Evolutionary conservation across 2,329 filamentous ascomycete genomes (phyloP).

Genomic region (Delphinella strobiligena): DNA sequence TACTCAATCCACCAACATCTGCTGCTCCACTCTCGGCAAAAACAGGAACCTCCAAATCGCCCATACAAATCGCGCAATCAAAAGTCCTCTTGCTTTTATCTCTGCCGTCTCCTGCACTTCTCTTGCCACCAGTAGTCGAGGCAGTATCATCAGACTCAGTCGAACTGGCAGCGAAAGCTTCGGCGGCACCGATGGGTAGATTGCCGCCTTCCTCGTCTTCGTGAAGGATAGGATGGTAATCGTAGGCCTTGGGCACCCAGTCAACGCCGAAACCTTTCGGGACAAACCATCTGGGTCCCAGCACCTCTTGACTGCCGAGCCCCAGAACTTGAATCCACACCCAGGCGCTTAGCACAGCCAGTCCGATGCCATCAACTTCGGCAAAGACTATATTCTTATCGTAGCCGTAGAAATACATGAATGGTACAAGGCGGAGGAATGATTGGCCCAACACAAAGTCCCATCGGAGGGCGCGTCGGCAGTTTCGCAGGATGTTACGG

Average conservation of each 20-base stretch:
- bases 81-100: conserved; percentile 51
- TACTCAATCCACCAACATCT: conserved; percentile 31
- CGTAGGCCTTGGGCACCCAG: conserved; percentile 64
- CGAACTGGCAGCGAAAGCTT: conserved; percentile 20
- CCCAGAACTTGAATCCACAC: conserved; percentile 75
- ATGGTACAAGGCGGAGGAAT: conserved; percentile 61
- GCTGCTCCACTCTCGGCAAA: conserved; percentile 37
- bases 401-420: conserved; percentile 75
- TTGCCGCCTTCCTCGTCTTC: conserved; percentile 69
- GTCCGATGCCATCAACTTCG: conserved; percentile 52
- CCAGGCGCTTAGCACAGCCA: conserved; percentile 59
- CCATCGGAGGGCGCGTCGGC: conserved; percentile 82
- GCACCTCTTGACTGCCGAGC: conserved; percentile 68
- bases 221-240: conserved; percentile 84
- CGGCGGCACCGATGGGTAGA: conserved; percentile 59
- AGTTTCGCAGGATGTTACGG: conserved; percentile 82
- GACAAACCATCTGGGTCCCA: conserved; percentile 81
- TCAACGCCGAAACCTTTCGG: conserved; percentile 35
- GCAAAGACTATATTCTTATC: conserved; percentile 72
- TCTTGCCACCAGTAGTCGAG: background rate
- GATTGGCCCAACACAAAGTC: conserved; percentile 81
- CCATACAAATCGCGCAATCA: conserved; percentile 92
- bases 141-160: background rate
- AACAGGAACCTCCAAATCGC: conserved; percentile 80
- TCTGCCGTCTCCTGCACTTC: conserved; percentile 30